Conservation (phyloP, 371 early-diverging fungal species). For the Choanephora cucurbitarum region DNA sequence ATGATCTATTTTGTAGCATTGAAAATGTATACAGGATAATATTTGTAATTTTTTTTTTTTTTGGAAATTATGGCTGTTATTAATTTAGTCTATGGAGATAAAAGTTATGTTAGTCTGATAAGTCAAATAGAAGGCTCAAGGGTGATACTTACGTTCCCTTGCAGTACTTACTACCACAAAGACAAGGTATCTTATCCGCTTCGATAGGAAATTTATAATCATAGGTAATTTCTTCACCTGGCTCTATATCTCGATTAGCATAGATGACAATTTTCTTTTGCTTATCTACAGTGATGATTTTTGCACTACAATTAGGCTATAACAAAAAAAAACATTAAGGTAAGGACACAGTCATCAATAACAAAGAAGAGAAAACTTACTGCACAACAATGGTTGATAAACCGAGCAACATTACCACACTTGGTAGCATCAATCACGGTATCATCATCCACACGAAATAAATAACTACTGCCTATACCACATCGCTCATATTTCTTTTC, state of each 20-base stretch:
- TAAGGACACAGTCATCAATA: background rate
- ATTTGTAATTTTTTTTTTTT: background rate
- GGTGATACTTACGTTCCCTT: constrained; percentile 66
- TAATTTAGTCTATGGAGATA: background rate
- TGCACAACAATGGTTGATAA: constrained; percentile 97
- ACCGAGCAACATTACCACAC: constrained; percentile 95
- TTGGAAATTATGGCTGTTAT: background rate
- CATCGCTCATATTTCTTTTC: constrained; percentile 89
- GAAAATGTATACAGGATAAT: no score
- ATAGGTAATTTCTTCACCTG: constrained; percentile 98
- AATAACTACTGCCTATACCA: constrained; percentile 93
- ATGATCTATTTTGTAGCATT: no score
- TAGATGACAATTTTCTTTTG: constrained; percentile 94
- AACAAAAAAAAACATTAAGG: constrained; percentile 1
- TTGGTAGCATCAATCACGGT: constrained; percentile 98
- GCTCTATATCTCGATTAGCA: constrained; percentile 84
- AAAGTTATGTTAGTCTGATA: background rate
- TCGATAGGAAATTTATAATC: constrained; percentile 98
- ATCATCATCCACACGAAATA: constrained; percentile 97
- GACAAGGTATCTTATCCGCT: constrained; percentile 90
- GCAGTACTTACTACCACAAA: constrained; percentile 86
- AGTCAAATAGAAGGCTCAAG: no score
- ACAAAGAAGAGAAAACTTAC: constrained; percentile 56
- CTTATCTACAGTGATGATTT: constrained; percentile 84
- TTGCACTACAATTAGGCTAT: constrained; percentile 96